Conservation (phyloP, 495 filamentous ascomycete genomes). For the Penicillium paradoxum region DNA sequence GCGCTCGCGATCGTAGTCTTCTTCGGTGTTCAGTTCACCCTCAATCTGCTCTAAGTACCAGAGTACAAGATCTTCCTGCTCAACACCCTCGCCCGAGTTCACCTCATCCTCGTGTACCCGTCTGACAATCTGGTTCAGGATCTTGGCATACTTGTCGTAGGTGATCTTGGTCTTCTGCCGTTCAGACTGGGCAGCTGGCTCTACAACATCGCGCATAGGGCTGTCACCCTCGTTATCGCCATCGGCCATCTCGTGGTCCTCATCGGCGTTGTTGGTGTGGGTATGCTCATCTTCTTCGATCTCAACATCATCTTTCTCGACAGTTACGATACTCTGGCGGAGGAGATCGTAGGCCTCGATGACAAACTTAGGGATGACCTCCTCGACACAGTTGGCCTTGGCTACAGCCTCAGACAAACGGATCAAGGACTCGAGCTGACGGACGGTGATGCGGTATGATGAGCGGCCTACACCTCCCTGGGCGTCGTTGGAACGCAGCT, state of each 20-base stretch:
- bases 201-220: constrained; percentile 56
- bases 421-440: constrained; percentile 93
- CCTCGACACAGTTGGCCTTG: constrained; percentile 93
- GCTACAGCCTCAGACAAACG: constrained; percentile 93
- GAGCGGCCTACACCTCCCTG: constrained; percentile 91
- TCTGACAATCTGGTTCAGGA: constrained; percentile 77
- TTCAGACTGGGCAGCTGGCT: constrained; percentile 28
- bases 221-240: constrained; percentile 63
- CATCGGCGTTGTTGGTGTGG: constrained; percentile 15
- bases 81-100: constrained; percentile 75
- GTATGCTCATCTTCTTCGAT: constrained; percentile 74
- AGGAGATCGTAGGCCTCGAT: constrained; percentile 86
- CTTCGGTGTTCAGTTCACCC: constrained; percentile 70
- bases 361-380: constrained; percentile 79
- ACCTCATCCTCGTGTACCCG: constrained; percentile 73
- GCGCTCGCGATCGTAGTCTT: constrained; percentile 74
- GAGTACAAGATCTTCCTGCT: constrained; percentile 74
- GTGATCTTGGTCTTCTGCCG: constrained; percentile 81
- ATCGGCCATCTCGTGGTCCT: constrained; percentile 40
- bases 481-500: constrained; percentile 87
- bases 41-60: constrained; percentile 98
- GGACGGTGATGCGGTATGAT: constrained; percentile 92
- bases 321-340: constrained; percentile 89
- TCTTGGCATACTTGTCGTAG: constrained; percentile 89
- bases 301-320: constrained; percentile 97